Evolutionary conservation across 306 rosid genomes (phyloP).

Genomic region (Arachis hypogaea): DNA sequence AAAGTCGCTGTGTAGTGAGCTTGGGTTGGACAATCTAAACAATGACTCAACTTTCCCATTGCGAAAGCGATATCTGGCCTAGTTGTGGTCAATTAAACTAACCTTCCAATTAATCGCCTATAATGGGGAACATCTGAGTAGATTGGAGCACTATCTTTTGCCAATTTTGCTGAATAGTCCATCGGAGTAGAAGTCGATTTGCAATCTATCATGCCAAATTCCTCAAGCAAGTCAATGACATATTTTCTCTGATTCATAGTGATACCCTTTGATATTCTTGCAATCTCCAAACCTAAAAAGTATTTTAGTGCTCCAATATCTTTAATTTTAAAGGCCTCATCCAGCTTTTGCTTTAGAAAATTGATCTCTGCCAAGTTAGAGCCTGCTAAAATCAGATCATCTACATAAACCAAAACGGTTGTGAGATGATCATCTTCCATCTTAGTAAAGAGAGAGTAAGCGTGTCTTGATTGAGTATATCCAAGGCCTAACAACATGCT

Average conservation of each 20-base stretch:
- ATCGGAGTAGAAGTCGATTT: not conserved
- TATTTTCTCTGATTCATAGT: not conserved
- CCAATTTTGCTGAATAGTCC: not conserved
- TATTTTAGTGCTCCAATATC: not conserved
- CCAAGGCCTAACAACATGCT: not conserved
- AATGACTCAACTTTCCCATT: not conserved
- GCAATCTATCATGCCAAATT: not conserved
- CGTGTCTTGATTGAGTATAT: not conserved
- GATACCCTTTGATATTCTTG: not conserved
- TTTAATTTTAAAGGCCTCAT: not conserved
- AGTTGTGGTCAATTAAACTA: not conserved
- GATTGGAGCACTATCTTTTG: no score
- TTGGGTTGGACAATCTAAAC: not conserved
- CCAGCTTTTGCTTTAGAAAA: fast-evolving
- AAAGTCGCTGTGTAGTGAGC: not conserved
- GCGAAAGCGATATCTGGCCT: not conserved
- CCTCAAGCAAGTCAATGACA: not conserved
- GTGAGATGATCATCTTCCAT: not conserved
- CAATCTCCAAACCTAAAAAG: not conserved
- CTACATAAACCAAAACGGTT: not conserved
- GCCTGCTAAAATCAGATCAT: not conserved
- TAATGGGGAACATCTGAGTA: not conserved
- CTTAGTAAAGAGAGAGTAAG: not conserved
- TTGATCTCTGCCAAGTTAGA: not conserved
- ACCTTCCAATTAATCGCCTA: not conserved